Base-by-base conservation (phyloP, 371 early-diverging fungal genomes). In the Rhizopus sp. region DNA sequence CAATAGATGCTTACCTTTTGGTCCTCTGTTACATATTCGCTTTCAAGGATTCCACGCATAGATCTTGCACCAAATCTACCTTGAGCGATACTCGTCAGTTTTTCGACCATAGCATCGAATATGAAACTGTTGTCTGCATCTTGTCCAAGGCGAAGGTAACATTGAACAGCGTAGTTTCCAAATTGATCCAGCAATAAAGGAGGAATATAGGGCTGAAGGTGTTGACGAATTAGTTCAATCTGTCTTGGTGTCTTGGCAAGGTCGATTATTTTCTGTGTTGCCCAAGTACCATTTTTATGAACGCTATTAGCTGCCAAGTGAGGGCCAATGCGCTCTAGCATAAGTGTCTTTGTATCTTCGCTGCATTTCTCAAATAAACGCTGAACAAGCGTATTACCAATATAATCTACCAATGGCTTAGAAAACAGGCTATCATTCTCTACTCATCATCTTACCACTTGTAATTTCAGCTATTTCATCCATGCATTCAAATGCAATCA, bases 261-360 rank as follows among this genome's bases (percentile, higher is more conserved):
- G 55, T 93, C 94, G 52, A 95, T 92, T 45, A 94, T 86, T 66
- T 91, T 91, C 65, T 95, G 95, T 52, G 93, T 86, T 0, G 91
- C 94, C 95, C 95, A 95, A 2, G 95, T 95, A 32, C 95, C 95
- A 63, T 95, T 93, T 73, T 95, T 95, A 44, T 94, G 95, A 38
- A 92, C 76, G 49, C 93, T 91, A 32, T 94, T 86, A 3, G 92
- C 72, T 7, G 94, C 89, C 62, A 94, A 76, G 66, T 92, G 82
- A 32, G 89, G 88, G 0, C 84, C 84, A 51, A 94, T 79, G 15
- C 64, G 67, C 33, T 66, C 63, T 10, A 82, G 59, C 76, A 88
- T 79, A 30, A 47, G 63, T 7, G 80, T 72, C 53, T 77, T 78
- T 60, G 87, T 84, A 10, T 72, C 74, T 35, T 88, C 84, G 38